A percentile compares a stretch with the other conserved stretches of the same genome.
These are phyloP conservation scores for Prunus yedoensis DNA, from an alignment of 331 rosid genomes.

Conservation along the genomic window DNA sequence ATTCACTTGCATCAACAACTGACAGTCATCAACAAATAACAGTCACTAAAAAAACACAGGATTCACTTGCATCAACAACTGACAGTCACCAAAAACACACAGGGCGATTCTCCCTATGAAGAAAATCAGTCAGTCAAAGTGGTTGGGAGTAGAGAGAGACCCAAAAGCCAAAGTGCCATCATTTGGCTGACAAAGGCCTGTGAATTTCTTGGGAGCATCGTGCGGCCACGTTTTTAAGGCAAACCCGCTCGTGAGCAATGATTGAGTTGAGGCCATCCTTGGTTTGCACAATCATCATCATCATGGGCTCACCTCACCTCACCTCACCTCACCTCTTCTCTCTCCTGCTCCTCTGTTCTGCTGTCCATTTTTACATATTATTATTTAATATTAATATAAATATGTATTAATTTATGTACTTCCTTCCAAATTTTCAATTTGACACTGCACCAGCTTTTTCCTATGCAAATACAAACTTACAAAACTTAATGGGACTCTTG, in stretches of 20 bases:
- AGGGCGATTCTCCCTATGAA: no score
- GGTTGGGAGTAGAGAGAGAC: no score
- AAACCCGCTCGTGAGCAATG: slow-evolving; percentile 74
- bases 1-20: no score
- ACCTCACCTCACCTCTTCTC: background rate
- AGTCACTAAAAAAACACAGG: no score
- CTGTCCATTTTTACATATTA: background rate
- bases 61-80: no score
- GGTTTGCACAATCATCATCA: slow-evolving; percentile 39
- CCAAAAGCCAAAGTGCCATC: slow-evolving; percentile 17
- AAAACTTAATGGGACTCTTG: background rate
- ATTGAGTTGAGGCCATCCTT: slow-evolving; percentile 43
- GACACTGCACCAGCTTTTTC: background rate
- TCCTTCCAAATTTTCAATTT: background rate
- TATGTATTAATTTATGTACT: background rate
- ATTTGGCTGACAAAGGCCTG: slow-evolving; percentile 30
- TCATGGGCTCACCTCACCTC: background rate
- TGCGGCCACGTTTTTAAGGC: slow-evolving; percentile 47
- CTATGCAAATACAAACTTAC: background rate
- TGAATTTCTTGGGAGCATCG: slow-evolving; percentile 36
- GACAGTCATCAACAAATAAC: no score
- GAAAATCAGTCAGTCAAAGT: no score
- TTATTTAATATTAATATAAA: no score
- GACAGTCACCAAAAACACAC: no score
- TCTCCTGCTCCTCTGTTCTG: background rate